Base-by-base conservation (phyloP, 1,139 yeast species). In the Torulaspora pretoriensis region DNA sequence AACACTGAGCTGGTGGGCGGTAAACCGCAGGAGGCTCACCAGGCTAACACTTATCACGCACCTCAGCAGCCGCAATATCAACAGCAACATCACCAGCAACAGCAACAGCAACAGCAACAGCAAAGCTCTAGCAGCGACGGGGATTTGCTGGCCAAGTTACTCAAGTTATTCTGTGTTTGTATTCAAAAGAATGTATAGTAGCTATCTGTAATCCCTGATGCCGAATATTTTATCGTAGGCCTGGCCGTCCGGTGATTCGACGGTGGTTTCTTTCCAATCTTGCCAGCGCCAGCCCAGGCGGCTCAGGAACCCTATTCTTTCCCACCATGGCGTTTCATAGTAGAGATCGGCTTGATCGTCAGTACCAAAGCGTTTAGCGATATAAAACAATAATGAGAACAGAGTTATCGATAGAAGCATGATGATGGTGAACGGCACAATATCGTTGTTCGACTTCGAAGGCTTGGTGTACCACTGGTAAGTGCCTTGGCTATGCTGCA, bases 251-350 rank as follows among this genome's bases (percentile, higher is more conserved):
- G 38, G 34, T 12, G 25, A 27, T n/a, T 43, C 45, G 28, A 40
- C 28, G 12, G 35, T 29, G 30, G 27, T 29, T 23, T 43, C 46
- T 12, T 43, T 41, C 50, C 50, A 47, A 13, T 55, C 59, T 24
- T 45, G 43, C 39, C 50, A 45, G 28, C 39, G 47, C 58, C 58
- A 55, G 25, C 49, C 53, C n/a, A 54, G 10, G 43, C 49, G 46
- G 34, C 57, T 54, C 22, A 52, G 35, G 3, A 54, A 12, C 9
- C 43, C 32, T 36, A 35, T 50, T n/a, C 48, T 48, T 34, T 52
- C 59, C 57, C 57, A 55, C 58, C 59, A 54, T 7, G 45, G 42
- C 8, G 38, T 26, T n/a, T 42, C 39, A 31, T 38, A 17, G n/a
- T 39, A 40, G 17, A 25, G 19, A 25, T 35, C 32, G 22, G 33